phyloP scores from a whole-genome alignment of 139 green algal species.

The Chlorella sp. region DNA sequence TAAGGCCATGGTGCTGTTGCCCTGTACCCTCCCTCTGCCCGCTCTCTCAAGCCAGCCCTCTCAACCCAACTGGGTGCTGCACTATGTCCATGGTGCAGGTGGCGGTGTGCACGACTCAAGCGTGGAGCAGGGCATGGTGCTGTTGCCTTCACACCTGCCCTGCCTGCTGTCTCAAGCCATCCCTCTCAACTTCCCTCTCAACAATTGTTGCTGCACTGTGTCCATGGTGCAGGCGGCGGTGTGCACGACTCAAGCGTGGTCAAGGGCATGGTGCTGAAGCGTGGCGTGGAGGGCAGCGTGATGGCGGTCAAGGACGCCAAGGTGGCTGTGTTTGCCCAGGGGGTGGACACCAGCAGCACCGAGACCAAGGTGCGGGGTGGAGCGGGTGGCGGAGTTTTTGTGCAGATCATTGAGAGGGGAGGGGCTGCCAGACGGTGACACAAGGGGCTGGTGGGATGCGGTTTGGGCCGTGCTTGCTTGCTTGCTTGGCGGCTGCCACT shows the following conservation, averaged over 20 bases:
- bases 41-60: too few relatives aligned
- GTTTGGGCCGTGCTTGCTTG: too few relatives aligned
- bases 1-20: too few relatives aligned
- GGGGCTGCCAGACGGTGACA: background rate
- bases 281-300: conserved; percentile 88
- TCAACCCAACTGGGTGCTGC: too few relatives aligned
- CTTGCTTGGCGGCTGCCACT: too few relatives aligned
- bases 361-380: conserved; percentile 83
- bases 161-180: background rate
- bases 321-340: conserved; percentile 85
- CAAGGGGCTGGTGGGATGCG: background rate
- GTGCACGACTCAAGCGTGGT: conserved; percentile 76
- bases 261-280: conserved; percentile 91
- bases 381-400: background rate
- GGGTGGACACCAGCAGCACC: conserved; percentile 82
- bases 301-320: conserved; percentile 86
- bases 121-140: too few relatives aligned
- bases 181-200: too few relatives aligned
- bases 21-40: too few relatives aligned
- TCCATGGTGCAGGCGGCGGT: conserved; percentile 59
- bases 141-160: background rate
- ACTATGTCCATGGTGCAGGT: too few relatives aligned
- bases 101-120: too few relatives aligned
- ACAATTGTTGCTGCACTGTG: background rate
- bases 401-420: too few relatives aligned